A percentile compares a stretch with the other conserved stretches of the same genome.
These are phyloP conservation scores for Yarrowia sp. DNA, from an alignment of 805 yeast genomes.

Conservation along the genomic window DNA sequence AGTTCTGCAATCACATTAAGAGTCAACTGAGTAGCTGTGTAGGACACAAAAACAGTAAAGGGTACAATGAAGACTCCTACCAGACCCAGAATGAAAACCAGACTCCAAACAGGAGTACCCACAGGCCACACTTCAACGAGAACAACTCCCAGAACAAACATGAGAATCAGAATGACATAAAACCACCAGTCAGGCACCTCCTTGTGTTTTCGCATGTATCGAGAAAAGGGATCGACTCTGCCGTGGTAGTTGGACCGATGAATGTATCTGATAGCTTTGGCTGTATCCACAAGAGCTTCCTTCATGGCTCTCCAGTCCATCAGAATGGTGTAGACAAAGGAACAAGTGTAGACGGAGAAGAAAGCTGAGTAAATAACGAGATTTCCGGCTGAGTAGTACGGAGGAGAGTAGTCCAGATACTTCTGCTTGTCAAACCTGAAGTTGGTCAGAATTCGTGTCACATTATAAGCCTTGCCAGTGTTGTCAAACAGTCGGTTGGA, in stretches of 20 bases:
- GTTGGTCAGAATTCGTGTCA: background rate
- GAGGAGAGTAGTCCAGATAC: background rate
- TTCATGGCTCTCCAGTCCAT: background rate
- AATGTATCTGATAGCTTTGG: background rate
- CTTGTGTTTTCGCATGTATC: background rate
- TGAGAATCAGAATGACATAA: background rate
- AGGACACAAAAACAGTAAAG: background rate
- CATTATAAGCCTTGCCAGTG: background rate
- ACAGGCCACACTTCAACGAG: background rate
- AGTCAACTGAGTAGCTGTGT: background rate
- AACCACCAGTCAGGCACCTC: background rate
- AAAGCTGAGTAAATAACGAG: background rate
- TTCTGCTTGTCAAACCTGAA: background rate
- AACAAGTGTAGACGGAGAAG: background rate
- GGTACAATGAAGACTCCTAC: background rate
- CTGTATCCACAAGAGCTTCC: background rate
- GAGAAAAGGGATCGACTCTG: background rate
- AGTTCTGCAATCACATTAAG: background rate
- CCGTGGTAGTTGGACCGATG: background rate
- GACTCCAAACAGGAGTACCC: background rate
- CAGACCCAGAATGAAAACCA: background rate
- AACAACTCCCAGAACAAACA: background rate
- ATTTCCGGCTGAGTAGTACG: background rate
- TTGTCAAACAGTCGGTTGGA: background rate
- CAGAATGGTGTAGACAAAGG: background rate